phyloP scores from a whole-genome alignment of 2,329 filamentous ascomycete species.

The Alternaria conjuncta region DNA sequence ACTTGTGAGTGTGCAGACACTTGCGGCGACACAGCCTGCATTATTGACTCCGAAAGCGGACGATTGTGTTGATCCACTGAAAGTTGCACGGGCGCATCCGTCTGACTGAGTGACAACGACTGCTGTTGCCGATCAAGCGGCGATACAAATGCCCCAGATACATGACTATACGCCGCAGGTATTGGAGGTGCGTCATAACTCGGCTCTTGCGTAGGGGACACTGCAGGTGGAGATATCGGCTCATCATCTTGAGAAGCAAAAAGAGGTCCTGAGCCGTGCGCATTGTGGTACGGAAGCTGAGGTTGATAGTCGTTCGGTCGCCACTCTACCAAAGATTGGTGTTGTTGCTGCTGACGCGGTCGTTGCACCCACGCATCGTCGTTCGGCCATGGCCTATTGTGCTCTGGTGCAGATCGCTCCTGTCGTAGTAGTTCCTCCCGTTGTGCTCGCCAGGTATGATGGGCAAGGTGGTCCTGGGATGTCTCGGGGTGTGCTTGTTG shows the following conservation, averaged over 20 bases:
- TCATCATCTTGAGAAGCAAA: constrained; percentile 15
- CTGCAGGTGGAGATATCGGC: constrained; percentile 26
- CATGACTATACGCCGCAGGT: constrained; percentile 44
- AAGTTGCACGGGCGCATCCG: constrained; percentile 7
- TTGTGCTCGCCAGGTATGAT: constrained; percentile 9
- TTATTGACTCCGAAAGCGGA: constrained; percentile 38
- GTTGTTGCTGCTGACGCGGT: constrained; percentile 18
- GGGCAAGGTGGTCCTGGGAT: background rate
- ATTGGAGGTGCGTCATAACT: constrained; percentile 46
- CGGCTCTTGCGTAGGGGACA: constrained; percentile 32
- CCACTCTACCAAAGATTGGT: constrained; percentile 13
- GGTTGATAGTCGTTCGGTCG: constrained; percentile 11
- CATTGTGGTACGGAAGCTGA: constrained; percentile 17
- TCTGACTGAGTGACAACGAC: constrained; percentile 18
- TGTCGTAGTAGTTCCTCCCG: constrained; percentile 9
- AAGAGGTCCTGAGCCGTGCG: constrained; percentile 26
- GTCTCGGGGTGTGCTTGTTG: constrained; percentile 4
- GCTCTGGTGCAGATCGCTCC: constrained; percentile 1
- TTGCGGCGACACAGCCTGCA: constrained; percentile 43
- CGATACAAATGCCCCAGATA: constrained; percentile 40
- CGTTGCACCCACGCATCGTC: constrained; percentile 17
- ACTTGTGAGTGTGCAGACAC: constrained; percentile 39
- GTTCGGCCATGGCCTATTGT: constrained; percentile 1
- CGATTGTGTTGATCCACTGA: constrained; percentile 19
- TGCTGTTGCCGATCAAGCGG: constrained; percentile 24